phyloP scores from a whole-genome alignment of 495 filamentous ascomycete genomes.

The Talaromyces proteolyticus region DNA sequence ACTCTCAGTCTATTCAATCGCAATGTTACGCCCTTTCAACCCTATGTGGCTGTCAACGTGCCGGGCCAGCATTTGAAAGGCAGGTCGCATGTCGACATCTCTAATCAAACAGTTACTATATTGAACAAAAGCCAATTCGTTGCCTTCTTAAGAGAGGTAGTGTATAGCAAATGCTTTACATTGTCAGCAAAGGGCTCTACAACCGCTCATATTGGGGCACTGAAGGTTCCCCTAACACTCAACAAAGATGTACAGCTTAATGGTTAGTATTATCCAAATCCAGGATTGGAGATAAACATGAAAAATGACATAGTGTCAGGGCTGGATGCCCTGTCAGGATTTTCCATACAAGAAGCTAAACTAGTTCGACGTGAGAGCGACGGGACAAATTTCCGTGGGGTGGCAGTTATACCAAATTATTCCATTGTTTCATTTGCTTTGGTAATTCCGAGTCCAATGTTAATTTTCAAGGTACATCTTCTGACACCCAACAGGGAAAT shows the following conservation, averaged over 20 bases:
- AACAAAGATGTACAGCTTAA: slow-evolving; percentile 33
- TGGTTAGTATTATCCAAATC: slow-evolving; percentile 8
- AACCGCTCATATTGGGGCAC: slow-evolving; percentile 27
- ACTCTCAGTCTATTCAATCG: slow-evolving; percentile 31
- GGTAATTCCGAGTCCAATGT: slow-evolving; percentile 7
- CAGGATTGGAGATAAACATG: not conserved
- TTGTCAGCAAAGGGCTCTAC: slow-evolving; percentile 30
- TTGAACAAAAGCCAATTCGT: slow-evolving; percentile 28
- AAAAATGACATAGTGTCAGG: slow-evolving; percentile 18
- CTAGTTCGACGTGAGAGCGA: slow-evolving; percentile 28
- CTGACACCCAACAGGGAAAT: slow-evolving; percentile 20
- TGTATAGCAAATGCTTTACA: slow-evolving; percentile 23
- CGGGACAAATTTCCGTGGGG: slow-evolving; percentile 22
- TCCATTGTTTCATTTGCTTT: slow-evolving; percentile 38
- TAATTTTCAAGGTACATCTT: not conserved
- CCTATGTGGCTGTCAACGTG: slow-evolving; percentile 26
- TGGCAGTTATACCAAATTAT: slow-evolving; percentile 35
- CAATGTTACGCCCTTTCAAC: slow-evolving; percentile 19
- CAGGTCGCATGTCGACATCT: slow-evolving; percentile 25
- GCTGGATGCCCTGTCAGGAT: slow-evolving; percentile 33
- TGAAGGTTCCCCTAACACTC: slow-evolving; percentile 27
- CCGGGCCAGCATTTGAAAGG: slow-evolving; percentile 24
- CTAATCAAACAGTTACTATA: slow-evolving; percentile 26
- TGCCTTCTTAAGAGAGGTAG: slow-evolving; percentile 28
- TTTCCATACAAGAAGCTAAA: slow-evolving; percentile 29